These are phyloP conservation scores for Mortierella sp. DNA, from an alignment of 371 early-diverging fungal genomes.

Conservation along the genomic window DNA sequence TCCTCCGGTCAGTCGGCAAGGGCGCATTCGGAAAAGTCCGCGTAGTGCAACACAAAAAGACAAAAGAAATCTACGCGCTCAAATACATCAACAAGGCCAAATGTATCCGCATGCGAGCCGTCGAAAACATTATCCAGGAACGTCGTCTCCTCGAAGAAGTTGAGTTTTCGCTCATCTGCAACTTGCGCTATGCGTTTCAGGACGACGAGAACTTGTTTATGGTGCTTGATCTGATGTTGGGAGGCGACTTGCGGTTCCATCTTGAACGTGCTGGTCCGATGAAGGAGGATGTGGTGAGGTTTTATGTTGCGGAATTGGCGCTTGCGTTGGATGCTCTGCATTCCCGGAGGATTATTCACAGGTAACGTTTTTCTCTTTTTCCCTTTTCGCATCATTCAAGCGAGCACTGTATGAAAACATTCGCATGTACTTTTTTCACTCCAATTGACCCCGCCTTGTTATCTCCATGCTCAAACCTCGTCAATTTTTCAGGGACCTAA, in stretches of 20 bases:
- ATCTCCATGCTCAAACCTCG: background rate
- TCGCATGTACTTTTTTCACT: background rate
- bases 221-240: conserved; percentile 86
- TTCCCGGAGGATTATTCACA: conserved; percentile 69
- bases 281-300: conserved; percentile 80
- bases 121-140: conserved; percentile 80
- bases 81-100: conserved; percentile 88
- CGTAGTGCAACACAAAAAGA: conserved; percentile 88
- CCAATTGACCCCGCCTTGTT: background rate
- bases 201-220: conserved; percentile 78
- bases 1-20: conserved; percentile 79
- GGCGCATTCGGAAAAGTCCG: conserved; percentile 86
- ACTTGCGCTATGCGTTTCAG: conserved; percentile 75
- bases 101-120: conserved; percentile 76
- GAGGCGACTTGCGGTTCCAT: conserved; percentile 91
- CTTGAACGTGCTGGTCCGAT: conserved; percentile 71
- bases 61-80: conserved; percentile 78
- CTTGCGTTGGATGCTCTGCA: conserved; percentile 83
- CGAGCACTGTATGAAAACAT: no score
- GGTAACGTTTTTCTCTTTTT: conserved; percentile 52
- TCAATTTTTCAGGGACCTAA: conserved; percentile 77
- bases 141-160: conserved; percentile 75
- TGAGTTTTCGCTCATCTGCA: conserved; percentile 69
- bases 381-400: no score
- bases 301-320: conserved; percentile 85